Conservation (phyloP, 495 filamentous ascomycete species). For the Penicillium soppii region DNA sequence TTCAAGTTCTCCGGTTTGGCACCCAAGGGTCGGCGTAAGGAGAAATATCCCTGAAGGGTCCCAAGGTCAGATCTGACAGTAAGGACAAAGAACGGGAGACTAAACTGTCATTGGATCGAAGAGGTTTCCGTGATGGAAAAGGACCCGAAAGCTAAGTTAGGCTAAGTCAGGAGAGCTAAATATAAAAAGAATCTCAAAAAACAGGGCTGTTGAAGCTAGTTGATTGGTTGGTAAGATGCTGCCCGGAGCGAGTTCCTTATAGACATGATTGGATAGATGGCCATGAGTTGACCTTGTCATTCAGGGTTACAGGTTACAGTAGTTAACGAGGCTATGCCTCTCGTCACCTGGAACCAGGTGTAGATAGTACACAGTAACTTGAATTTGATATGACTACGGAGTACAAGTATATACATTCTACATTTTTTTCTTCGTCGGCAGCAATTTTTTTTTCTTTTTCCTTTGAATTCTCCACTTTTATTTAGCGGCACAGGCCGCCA, state of each 20-base stretch:
- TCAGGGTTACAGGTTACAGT: neutral
- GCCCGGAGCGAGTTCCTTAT: neutral
- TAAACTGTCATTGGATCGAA: constrained; percentile 1
- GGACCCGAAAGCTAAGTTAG: neutral
- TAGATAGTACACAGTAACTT: too few species aligned
- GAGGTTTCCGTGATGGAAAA: neutral
- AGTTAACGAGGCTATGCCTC: neutral
- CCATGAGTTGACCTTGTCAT: too few species aligned
- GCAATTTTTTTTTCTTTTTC: neutral
- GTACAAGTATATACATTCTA: neutral
- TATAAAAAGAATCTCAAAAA: neutral
- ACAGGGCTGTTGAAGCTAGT: neutral
- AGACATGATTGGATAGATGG: neutral
- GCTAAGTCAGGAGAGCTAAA: neutral
- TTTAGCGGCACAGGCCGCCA: constrained; percentile 32
- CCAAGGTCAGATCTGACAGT: neutral
- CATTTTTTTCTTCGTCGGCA: neutral
- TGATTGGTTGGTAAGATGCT: neutral
- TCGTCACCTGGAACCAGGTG: neutral
- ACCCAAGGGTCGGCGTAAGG: constrained; percentile 8
- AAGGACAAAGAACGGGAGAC: neutral
- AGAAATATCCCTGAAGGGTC: neutral
- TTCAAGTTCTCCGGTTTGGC: neutral
- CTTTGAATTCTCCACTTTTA: constrained; percentile 28
- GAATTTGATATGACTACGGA: neutral